Evolutionary conservation across 163 green algal genomes (phyloP).

Genomic region (Trebouxiophyceae sp.): DNA sequence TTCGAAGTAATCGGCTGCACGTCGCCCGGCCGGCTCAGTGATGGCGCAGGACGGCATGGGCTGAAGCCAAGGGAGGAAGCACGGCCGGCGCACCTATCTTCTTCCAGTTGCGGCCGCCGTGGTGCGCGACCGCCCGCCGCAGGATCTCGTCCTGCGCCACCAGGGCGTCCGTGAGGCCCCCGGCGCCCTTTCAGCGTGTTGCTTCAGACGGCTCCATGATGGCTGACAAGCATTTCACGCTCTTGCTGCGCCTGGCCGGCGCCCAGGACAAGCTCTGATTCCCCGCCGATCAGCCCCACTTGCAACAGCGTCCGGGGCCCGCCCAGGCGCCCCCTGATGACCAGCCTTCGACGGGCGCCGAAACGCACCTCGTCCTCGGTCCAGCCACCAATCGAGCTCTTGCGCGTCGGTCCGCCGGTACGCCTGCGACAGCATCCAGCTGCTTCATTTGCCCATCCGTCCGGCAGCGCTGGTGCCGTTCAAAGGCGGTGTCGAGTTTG

Average conservation of each 20-base stretch:
- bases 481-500: too few relatives aligned
- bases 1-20: slow-evolving; percentile 61
- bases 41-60: too few relatives aligned
- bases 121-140: slow-evolving; percentile 49
- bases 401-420: slow-evolving; percentile 34
- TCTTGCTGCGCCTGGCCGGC: not conserved
- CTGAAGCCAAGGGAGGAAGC: not conserved
- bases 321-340: not conserved
- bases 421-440: too few relatives aligned
- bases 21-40: not conserved
- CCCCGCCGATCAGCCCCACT: too few relatives aligned
- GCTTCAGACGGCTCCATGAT: not conserved
- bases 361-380: slow-evolving; percentile 35
- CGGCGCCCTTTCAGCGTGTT: not conserved
- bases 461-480: too few relatives aligned
- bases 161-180: not conserved
- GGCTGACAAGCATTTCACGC: not conserved
- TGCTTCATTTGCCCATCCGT: too few relatives aligned
- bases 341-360: not conserved
- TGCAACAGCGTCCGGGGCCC: too few relatives aligned
- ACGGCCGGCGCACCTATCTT: slow-evolving; percentile 52
- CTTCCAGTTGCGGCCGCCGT: slow-evolving; percentile 78
- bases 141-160: slow-evolving; percentile 67
- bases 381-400: slow-evolving; percentile 45
- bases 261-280: not conserved